Evolutionary conservation across 1,284 basidiomycete genomes (phyloP), one percentile per base, ranked within the genome.

Genomic region (Apiotrichum siamense): DNA sequence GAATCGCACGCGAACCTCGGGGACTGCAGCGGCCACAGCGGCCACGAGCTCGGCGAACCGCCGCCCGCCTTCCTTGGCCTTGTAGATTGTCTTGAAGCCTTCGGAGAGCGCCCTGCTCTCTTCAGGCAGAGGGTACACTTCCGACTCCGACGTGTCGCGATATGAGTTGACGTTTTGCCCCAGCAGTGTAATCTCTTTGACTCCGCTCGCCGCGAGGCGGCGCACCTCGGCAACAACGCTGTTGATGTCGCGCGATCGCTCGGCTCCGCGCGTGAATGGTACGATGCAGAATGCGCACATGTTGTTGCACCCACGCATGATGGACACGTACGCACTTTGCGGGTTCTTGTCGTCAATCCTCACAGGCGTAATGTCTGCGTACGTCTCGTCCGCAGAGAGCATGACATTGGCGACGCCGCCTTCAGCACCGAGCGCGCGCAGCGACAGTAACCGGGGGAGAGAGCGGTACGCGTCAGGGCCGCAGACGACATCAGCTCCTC

Each of bases 221-320:
- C 44, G 44, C 25, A 46, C 44, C 35, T 46, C 44, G 12, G 35
- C 44, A 12, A 46, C 44, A 26, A 46, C 44, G 13, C 33, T 37
- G 44, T 46, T 35, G 18, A 46, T 46, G 26, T 46, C 44, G 33
- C 44, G 44, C 3, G 36, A 38, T 5, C 44, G 44, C 26, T 46
- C 44, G 2, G 44, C 18, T 3, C 44, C 44, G 6, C 44, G 44
- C 24, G 44, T 46, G 20, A 46, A 46, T 7, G 44, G 44, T 18
- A 46, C 44, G 17, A 46, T 46, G 44, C 44, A 46, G 44, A 46
- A 37, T 26, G 44, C 17, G 44, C 44, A 46, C 44, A 46, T 46
- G 35, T 46, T 46, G 25, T 46, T 46, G 25, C 44, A 46, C 44
- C 44, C 44, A 20, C 44, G 44, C 44, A 46, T 46, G 26, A 46